phyloP scores from a whole-genome alignment of 2,329 filamentous ascomycete species.

The Chaetomium sp. region DNA sequence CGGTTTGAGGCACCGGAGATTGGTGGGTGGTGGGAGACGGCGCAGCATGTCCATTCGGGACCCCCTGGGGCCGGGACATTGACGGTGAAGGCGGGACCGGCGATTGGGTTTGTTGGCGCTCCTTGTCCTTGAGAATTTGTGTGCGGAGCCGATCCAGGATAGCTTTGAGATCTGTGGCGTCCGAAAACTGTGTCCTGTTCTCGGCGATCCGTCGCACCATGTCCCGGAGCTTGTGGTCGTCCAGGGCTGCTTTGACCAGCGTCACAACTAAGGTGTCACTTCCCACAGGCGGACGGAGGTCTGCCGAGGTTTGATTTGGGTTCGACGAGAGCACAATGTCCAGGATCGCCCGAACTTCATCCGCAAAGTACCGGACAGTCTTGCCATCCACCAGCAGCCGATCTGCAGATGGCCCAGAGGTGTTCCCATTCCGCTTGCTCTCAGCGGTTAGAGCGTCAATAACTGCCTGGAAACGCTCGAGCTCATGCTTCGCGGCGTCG shows the following conservation, averaged over 20 bases:
- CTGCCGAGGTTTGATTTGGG: slow-evolving; percentile 47
- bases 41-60: slow-evolving; percentile 14
- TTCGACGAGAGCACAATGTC: slow-evolving; percentile 55
- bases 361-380: slow-evolving; percentile 54
- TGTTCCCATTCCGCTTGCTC: slow-evolving; percentile 45
- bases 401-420: slow-evolving; percentile 49
- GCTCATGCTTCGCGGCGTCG: slow-evolving; percentile 61
- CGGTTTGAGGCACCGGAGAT: slow-evolving; percentile 36
- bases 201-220: slow-evolving; percentile 50
- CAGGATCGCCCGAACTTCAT: slow-evolving; percentile 51
- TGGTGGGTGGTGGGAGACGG: slow-evolving; percentile 9
- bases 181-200: slow-evolving; percentile 43
- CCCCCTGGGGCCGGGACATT: slow-evolving; percentile 16
- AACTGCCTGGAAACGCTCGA: slow-evolving; percentile 70
- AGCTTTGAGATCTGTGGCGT: slow-evolving; percentile 48
- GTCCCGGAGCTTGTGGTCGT: slow-evolving; percentile 42
- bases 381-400: slow-evolving; percentile 48
- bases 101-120: slow-evolving; percentile 21
- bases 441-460: slow-evolving; percentile 69
- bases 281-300: slow-evolving; percentile 46
- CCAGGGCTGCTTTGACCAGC: slow-evolving; percentile 51
- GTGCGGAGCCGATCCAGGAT: slow-evolving; percentile 44
- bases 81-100: slow-evolving; percentile 14
- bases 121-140: slow-evolving; percentile 34
- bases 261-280: slow-evolving; percentile 52